A percentile compares a stretch with the other conserved stretches of the same genome.
These are phyloP conservation scores for Abrus pulchellus DNA, from an alignment of 306 rosid genomes.

Conservation along the genomic window DNA sequence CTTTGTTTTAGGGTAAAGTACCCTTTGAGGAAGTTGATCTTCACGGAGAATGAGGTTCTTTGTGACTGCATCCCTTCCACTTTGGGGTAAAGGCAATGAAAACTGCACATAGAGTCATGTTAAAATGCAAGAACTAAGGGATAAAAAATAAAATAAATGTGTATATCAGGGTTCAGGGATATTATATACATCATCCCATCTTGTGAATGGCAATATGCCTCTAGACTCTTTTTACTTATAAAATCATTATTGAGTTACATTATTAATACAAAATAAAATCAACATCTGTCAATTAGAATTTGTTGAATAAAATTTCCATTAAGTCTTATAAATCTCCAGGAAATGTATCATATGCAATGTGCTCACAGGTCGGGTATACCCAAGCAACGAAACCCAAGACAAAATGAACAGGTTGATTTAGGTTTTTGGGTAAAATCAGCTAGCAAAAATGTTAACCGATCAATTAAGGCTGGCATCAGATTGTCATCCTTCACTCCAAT, in stretches of 20 bases:
- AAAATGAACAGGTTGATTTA: too few species aligned
- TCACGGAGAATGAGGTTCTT: slow-evolving; percentile 91
- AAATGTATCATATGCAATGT: background rate
- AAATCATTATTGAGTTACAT: slow-evolving; percentile 6
- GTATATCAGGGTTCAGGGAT: background rate
- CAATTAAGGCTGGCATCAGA: too few species aligned
- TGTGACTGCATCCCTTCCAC: slow-evolving; percentile 89
- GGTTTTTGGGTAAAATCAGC: too few species aligned
- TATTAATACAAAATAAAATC: slow-evolving; percentile 14
- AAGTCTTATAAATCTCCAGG: slow-evolving; percentile 8
- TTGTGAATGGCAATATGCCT: background rate
- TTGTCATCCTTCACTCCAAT: too few species aligned
- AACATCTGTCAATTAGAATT: slow-evolving; percentile 31
- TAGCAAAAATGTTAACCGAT: too few species aligned
- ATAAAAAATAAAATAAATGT: background rate
- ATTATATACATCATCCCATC: slow-evolving; percentile 1
- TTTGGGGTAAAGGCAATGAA: slow-evolving; percentile 88
- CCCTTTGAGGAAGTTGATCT: slow-evolving; percentile 95
- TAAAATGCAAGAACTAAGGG: slow-evolving; percentile 28
- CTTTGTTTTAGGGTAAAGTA: slow-evolving; percentile 82
- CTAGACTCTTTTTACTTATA: background rate
- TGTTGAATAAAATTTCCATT: background rate
- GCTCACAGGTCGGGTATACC: too few species aligned
- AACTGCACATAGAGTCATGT: slow-evolving; percentile 64
- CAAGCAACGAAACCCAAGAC: too few species aligned